These are phyloP conservation scores for Anastatica hierochuntica DNA, from an alignment of 345 rosid genomes.

Conservation along the genomic window DNA sequence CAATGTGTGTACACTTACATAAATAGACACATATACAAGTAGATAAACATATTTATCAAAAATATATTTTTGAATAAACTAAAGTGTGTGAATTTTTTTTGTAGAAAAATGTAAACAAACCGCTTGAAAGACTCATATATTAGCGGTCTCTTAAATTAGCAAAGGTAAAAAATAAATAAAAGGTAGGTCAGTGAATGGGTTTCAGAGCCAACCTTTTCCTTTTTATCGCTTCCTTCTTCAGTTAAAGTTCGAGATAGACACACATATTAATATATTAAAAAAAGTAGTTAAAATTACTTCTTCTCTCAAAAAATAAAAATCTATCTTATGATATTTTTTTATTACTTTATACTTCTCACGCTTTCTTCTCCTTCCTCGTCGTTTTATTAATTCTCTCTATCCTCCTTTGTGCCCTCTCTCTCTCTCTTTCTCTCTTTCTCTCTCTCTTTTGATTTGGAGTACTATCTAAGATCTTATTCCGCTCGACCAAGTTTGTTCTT, in stretches of 20 bases:
- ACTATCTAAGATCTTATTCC: constrained; percentile 23
- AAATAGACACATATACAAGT: not conserved
- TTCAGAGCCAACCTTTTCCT: constrained; percentile 28
- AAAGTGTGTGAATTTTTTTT: not conserved
- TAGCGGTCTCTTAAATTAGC: constrained; percentile 26
- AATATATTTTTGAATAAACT: too few species aligned
- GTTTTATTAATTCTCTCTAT: not conserved
- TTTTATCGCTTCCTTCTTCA: constrained; percentile 31
- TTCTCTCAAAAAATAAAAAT: not conserved
- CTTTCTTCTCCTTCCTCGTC: constrained; percentile 21
- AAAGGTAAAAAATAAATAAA: constrained; percentile 27
- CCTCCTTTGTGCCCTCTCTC: not conserved
- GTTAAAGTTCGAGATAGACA: constrained; percentile 22
- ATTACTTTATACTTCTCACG: constrained; percentile 13
- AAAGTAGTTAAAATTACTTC: not conserved
- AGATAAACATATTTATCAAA: too few species aligned
- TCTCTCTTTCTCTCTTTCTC: constrained; percentile 1
- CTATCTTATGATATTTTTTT: not conserved
- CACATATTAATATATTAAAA: not conserved
- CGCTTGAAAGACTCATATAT: constrained; percentile 18
- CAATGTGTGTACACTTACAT: not conserved
- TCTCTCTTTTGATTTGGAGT: constrained; percentile 20
- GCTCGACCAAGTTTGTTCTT: constrained; percentile 27
- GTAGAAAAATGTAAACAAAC: constrained; percentile 14
- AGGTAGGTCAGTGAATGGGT: constrained; percentile 26